phyloP scores from a whole-genome alignment of 805 yeast genomes.

The Nakazawaea peltata region DNA sequence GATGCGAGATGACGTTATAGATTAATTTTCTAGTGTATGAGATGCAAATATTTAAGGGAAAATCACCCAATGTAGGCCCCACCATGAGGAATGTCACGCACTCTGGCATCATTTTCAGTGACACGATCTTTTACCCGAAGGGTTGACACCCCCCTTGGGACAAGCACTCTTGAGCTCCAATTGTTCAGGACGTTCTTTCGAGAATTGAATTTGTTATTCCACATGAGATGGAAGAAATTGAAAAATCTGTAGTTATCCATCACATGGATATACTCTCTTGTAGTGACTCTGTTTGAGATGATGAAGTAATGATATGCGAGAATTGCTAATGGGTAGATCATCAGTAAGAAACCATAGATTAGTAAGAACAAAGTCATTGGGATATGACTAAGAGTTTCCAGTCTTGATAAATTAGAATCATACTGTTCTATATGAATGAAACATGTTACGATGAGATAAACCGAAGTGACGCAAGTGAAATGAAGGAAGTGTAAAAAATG shows the following conservation, averaged over 20 bases:
- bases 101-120: constrained; percentile 23
- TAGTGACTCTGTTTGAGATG: constrained; percentile 52
- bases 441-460: constrained; percentile 20
- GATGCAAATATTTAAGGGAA: too few species aligned
- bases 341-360: constrained; percentile 34
- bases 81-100: too few species aligned
- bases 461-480: constrained; percentile 23
- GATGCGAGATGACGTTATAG: too few species aligned
- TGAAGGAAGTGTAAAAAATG: constrained; percentile 48
- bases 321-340: constrained; percentile 51
- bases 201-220: constrained; percentile 29
- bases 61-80: too few species aligned
- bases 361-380: constrained; percentile 46
- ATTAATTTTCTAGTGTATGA: too few species aligned
- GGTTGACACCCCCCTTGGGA: constrained; percentile 29
- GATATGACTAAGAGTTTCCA: constrained; percentile 16
- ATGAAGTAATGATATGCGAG: constrained; percentile 46
- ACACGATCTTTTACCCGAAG: constrained; percentile 24
- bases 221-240: constrained; percentile 19
- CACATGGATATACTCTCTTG: constrained; percentile 60
- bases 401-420: constrained; percentile 7
- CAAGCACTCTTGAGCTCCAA: constrained; percentile 23
- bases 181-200: constrained; percentile 23
- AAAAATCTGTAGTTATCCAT: constrained; percentile 5
- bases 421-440: constrained; percentile 23